Base-by-base conservation (phyloP, 805 yeast species). In the Schizosaccharomyces pombe region DNA sequence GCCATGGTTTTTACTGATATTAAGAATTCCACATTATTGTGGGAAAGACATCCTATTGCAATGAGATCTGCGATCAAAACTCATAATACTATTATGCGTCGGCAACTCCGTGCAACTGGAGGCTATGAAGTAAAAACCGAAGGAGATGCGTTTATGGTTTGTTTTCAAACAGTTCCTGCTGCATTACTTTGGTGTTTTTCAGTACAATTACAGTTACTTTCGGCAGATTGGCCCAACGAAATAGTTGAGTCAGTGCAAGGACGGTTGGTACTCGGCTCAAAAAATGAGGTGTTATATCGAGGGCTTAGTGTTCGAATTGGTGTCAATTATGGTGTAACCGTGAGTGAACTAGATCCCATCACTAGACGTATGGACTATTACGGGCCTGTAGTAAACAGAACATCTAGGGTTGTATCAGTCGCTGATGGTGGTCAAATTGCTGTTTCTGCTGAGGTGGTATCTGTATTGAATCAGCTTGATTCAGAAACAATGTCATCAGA, bases 381-480 rank as follows among this genome's bases (percentile, higher is more conserved):
- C 61, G 99, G 99, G 0, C 98, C 99, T 0, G 87, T 91, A 86
- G 99, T 91, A 32, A 91, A 91, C 62, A 74, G 95, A 54, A 85
- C 99, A 0, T 80, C 97, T 1, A 75, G 99, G 62, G 89, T 91
- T 28, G 80, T 87, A 63, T 83, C 94, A 5, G 82, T 85, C 53
- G 99, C 98, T 0, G 95, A 85, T 66, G 99, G 99, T 57, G 99
- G 99, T n/a, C 95, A 89, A 66, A 84, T 89, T 30, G 79, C 94
- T 0, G 74, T 87, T 56, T 82, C 94, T 62, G 73, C 79, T 5
- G 96, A 89, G 65, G 84, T 85, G 62, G 70, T 82, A 60, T 73
- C 74, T 49, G 95, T 84, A 62, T 75, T 85, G 62, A 73, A 72
- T 53, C 73, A 78, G 54, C 71, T 83, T 32, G 70, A 74, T 60